Percentiles rank a stretch among this genome's conserved stretches.
These are phyloP conservation scores for Gaultheria prostrata DNA, from an alignment of 148 eudicot species.

Conservation along the genomic window DNA sequence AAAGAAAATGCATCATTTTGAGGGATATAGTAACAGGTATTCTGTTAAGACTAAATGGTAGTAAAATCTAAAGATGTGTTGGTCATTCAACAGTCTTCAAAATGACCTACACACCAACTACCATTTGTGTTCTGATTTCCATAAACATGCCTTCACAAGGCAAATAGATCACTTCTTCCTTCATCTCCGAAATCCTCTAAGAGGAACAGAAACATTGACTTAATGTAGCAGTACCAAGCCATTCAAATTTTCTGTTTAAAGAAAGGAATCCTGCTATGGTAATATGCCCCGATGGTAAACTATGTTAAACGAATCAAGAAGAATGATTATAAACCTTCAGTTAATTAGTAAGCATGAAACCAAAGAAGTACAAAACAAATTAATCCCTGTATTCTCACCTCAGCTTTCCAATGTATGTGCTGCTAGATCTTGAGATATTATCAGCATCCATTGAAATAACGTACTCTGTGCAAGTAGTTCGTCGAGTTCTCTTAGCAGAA, in stretches of 20 bases:
- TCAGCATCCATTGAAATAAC: slow-evolving; percentile 64
- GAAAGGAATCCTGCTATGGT: background rate
- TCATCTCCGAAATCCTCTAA: background rate
- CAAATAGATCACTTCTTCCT: background rate
- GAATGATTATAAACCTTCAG: background rate
- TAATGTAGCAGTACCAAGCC: background rate
- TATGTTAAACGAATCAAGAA: background rate
- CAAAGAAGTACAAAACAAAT: background rate
- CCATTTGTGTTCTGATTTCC: background rate
- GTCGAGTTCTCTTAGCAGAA: slow-evolving; percentile 61
- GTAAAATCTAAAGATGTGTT: background rate
- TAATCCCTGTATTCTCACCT: slow-evolving; percentile 27
- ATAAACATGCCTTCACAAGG: background rate
- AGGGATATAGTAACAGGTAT: background rate
- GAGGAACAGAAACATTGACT: slow-evolving; percentile 3
- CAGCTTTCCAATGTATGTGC: slow-evolving; percentile 54
- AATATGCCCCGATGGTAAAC: background rate
- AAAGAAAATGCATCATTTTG: background rate
- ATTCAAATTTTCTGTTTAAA: background rate
- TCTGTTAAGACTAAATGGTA: background rate
- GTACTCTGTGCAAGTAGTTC: slow-evolving; percentile 61
- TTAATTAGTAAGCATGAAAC: background rate
- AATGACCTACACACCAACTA: background rate
- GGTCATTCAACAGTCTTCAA: background rate
- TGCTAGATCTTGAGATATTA: slow-evolving; percentile 60